Evolutionary conservation across 441 rosid genomes (phyloP).

Genomic region (Sinapis alba): DNA sequence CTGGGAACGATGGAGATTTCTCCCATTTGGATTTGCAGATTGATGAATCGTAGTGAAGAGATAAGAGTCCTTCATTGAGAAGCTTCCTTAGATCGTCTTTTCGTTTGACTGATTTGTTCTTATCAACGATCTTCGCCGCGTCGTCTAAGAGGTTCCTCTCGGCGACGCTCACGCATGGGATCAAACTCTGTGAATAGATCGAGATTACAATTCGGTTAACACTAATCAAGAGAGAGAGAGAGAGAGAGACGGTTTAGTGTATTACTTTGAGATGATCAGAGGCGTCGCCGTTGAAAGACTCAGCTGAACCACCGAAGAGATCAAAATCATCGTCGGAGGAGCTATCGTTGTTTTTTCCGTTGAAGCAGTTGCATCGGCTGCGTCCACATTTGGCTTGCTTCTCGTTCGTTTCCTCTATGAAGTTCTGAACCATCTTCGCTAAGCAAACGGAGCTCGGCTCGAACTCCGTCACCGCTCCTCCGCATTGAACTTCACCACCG

Average conservation of each 20-base stretch:
- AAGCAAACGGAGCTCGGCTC: slow-evolving; percentile 89
- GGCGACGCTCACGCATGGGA: slow-evolving; percentile 63
- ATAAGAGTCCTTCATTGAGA: slow-evolving; percentile 59
- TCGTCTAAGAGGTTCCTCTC: slow-evolving; percentile 84
- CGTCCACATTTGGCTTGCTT: slow-evolving; percentile 74
- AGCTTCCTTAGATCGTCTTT: slow-evolving; percentile 70
- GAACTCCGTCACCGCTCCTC: slow-evolving; percentile 58
- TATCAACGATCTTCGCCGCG: slow-evolving; percentile 72
- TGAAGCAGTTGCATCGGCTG: slow-evolving; percentile 90
- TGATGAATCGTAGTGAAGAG: slow-evolving; percentile 69
- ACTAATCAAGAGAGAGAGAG: neutral
- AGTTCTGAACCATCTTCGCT: slow-evolving; percentile 86
- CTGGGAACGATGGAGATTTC: slow-evolving; percentile 64
- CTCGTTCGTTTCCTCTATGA: slow-evolving; percentile 82
- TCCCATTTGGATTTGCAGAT: slow-evolving; percentile 95
- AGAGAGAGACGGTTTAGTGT: neutral
- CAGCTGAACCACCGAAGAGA: slow-evolving; percentile 49
- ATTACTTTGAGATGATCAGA: slow-evolving; percentile 69
- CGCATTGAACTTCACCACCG: slow-evolving; percentile 44
- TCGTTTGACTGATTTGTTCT: slow-evolving; percentile 59
- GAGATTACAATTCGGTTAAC: neutral
- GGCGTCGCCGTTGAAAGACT: slow-evolving; percentile 50
- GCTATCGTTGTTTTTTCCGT: slow-evolving; percentile 67
- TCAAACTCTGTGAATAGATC: slow-evolving; percentile 57
- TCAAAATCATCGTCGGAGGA: slow-evolving; percentile 86